These are phyloP conservation scores for Bolboschoenoplectus hybrid DNA, from an alignment of 202 grass and related monocot genomes.

Conservation along the genomic window DNA sequence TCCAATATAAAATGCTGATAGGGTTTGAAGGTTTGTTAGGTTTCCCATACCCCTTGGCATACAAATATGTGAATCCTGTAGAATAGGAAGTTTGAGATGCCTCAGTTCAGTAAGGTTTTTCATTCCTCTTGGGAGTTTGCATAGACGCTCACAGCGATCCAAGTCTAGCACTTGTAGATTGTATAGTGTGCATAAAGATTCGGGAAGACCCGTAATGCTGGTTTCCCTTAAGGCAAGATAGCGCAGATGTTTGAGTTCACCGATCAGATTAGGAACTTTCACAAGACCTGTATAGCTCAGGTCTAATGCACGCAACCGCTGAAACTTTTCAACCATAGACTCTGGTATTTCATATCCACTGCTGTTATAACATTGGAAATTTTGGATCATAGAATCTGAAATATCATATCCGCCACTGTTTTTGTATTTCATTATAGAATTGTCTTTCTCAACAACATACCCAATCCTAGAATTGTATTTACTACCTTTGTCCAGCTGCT, in stretches of 20 bases:
- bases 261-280: conserved; percentile 36
- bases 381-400: not conserved
- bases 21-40: conserved; percentile 37
- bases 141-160: conserved; percentile 38
- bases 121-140: conserved; percentile 39
- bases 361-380: conserved; percentile 25
- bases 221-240: conserved; percentile 46
- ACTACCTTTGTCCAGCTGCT: not conserved
- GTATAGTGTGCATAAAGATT: conserved; percentile 43
- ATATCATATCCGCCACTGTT: not conserved
- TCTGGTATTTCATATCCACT: conserved; percentile 23
- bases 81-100: conserved; percentile 35
- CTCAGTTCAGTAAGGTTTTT: conserved; percentile 40
- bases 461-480: not conserved
- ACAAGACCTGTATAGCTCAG: conserved; percentile 40
- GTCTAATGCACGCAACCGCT: conserved; percentile 35
- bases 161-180: conserved; percentile 52
- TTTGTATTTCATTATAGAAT: not conserved
- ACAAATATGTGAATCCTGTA: conserved; percentile 34
- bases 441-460: not conserved
- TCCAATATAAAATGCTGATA: conserved; percentile 44
- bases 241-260: conserved; percentile 50
- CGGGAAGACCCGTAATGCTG: conserved; percentile 39
- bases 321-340: conserved; percentile 26
- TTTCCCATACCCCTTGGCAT: conserved; percentile 38